Percentiles rank a stretch among this genome's conserved stretches.
Evolutionary conservation across 1,139 yeast species (phyloP).

Genomic region (Suhomyces choctaworum): DNA sequence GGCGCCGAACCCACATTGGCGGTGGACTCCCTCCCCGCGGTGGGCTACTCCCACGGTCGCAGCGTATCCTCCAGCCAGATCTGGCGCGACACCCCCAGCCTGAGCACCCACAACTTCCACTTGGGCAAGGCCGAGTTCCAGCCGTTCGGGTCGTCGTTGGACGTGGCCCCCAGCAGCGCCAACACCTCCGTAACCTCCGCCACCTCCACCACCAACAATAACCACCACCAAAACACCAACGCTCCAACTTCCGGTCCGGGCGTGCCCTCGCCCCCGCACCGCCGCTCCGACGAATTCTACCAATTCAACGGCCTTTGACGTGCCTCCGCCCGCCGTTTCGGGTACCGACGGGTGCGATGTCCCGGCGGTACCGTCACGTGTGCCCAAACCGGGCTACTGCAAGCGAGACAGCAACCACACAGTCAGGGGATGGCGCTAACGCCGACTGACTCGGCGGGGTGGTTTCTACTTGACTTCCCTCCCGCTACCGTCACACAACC

Average conservation of each 20-base stretch:
- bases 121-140: conserved; percentile 17
- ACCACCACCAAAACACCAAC: too few relatives aligned
- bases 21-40: background rate
- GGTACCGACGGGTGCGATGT: background rate
- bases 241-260: too few relatives aligned
- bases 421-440: too few relatives aligned
- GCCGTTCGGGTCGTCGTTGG: conserved; percentile 15
- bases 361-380: background rate
- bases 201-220: background rate
- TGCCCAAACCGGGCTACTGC: background rate
- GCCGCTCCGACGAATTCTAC: too few relatives aligned
- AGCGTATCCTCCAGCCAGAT: conserved; percentile 30
- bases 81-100: conserved; percentile 25
- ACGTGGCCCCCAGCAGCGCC: conserved; percentile 1
- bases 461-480: too few relatives aligned
- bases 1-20: conserved; percentile 6
- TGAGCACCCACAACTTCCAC: conserved; percentile 18
- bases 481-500: too few relatives aligned
- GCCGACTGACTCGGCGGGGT: too few relatives aligned
- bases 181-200: background rate
- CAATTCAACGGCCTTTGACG: too few relatives aligned
- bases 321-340: too few relatives aligned
- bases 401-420: too few relatives aligned
- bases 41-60: conserved; percentile 16
- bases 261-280: too few relatives aligned